Conservation (phyloP, 495 filamentous ascomycete genomes). For the Thozetella sp. region DNA sequence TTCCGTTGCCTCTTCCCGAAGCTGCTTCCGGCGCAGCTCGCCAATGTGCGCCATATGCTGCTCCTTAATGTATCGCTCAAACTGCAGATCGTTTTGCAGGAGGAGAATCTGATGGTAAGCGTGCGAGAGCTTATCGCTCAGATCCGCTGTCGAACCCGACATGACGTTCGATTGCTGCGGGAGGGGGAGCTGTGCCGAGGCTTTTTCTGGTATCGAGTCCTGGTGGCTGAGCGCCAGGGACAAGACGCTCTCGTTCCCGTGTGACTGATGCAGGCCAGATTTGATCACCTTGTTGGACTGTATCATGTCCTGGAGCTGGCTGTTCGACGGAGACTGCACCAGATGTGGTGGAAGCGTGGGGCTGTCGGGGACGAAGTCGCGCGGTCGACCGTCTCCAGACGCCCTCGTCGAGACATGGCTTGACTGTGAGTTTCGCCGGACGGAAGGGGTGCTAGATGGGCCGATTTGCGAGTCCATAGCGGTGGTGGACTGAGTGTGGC, state of each 20-base stretch:
- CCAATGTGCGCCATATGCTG: slow-evolving; percentile 77
- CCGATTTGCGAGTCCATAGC: slow-evolving; percentile 32
- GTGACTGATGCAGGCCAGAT: slow-evolving; percentile 51
- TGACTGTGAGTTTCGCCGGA: slow-evolving; percentile 36
- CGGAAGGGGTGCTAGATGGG: slow-evolving; percentile 20
- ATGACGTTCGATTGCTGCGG: slow-evolving; percentile 10
- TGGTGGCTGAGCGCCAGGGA: slow-evolving; percentile 46
- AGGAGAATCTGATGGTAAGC: slow-evolving; percentile 68
- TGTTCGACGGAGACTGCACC: slow-evolving; percentile 41
- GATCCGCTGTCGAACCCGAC: slow-evolving; percentile 4
- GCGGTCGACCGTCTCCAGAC: slow-evolving; percentile 34
- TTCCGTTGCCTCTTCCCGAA: slow-evolving; percentile 68
- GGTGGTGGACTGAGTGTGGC: slow-evolving; percentile 47
- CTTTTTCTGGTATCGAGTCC: slow-evolving; percentile 32
- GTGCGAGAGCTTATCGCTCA: slow-evolving; percentile 49
- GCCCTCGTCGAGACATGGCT: slow-evolving; percentile 40
- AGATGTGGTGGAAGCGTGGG: slow-evolving; percentile 56
- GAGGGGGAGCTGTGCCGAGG: slow-evolving; percentile 15
- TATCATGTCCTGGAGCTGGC: slow-evolving; percentile 56
- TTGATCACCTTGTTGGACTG: slow-evolving; percentile 50
- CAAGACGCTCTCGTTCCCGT: slow-evolving; percentile 49
- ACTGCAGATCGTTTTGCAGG: slow-evolving; percentile 73
- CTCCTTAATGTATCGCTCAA: slow-evolving; percentile 74
- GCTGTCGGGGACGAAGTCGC: slow-evolving; percentile 48
- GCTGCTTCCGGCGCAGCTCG: slow-evolving; percentile 66